Conservation (phyloP, 2,329 filamentous ascomycete genomes). For the Fusarium agapanthi region DNA sequence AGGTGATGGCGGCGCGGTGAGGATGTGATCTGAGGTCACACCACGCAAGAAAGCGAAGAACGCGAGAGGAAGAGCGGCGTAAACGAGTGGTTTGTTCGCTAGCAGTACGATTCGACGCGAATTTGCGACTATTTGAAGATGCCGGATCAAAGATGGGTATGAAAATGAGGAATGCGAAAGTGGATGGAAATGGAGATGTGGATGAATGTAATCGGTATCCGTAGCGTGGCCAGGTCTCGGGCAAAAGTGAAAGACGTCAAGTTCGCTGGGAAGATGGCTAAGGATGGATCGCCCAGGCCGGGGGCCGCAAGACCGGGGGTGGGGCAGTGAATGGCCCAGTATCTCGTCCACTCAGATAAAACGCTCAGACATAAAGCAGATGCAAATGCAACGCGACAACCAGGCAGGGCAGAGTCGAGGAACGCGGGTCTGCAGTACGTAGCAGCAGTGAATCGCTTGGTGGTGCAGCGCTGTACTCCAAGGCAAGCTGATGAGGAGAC, state of each 20-base stretch:
- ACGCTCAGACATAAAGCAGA: constrained; percentile 34
- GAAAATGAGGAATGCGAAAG: constrained; percentile 25
- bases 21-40: constrained; percentile 39
- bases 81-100: constrained; percentile 35
- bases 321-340: constrained; percentile 37
- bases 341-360: constrained; percentile 38
- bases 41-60: constrained; percentile 32
- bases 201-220: constrained; percentile 27
- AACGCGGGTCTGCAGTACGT: not conserved
- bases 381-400: constrained; percentile 34
- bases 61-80: constrained; percentile 8
- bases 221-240: constrained; percentile 38
- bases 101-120: constrained; percentile 5
- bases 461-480: not conserved
- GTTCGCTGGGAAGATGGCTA: constrained; percentile 31
- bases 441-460: constrained; percentile 1
- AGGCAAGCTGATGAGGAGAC: not conserved
- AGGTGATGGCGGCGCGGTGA: constrained; percentile 24
- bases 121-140: constrained; percentile 9
- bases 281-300: constrained; percentile 40
- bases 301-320: constrained; percentile 42
- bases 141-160: constrained; percentile 28
- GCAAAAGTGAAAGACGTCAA: constrained; percentile 44
- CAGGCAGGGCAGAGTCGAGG: constrained; percentile 9
- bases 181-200: constrained; percentile 24